These are phyloP conservation scores for Lentinula sp. DNA, from an alignment of 768 basidiomycete genomes.

Conservation along the genomic window DNA sequence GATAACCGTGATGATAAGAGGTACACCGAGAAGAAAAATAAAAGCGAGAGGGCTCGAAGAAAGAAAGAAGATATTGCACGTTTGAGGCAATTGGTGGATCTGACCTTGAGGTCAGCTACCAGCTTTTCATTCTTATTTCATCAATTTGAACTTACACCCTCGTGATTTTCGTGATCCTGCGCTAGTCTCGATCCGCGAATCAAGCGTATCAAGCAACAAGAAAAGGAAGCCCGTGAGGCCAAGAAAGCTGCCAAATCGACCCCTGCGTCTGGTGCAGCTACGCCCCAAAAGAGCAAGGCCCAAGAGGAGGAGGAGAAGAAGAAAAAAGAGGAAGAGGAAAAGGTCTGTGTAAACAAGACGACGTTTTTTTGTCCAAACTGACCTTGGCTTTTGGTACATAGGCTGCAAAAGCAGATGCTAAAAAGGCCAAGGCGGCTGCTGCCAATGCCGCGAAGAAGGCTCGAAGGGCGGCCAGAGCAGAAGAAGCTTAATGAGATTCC, in stretches of 20 bases:
- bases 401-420: constrained; percentile 56
- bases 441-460: constrained; percentile 93
- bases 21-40: constrained; percentile 99
- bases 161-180: not conserved
- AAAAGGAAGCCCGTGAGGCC: constrained; percentile 89
- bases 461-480: constrained; percentile 31
- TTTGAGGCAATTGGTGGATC: constrained; percentile 80
- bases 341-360: constrained; percentile 33
- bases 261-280: constrained; percentile 32
- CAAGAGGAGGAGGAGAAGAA: constrained; percentile 72
- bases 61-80: constrained; percentile 98
- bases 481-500: not conserved
- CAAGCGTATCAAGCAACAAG: constrained; percentile 93
- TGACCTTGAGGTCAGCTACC: constrained; percentile 49
- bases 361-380: not conserved
- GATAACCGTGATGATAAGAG: constrained; percentile 98
- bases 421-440: constrained; percentile 79
- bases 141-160: not conserved
- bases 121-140: not conserved
- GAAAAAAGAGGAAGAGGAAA: constrained; percentile 82
- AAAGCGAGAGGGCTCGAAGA: constrained; percentile 87
- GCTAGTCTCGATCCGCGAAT: constrained; percentile 81
- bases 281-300: constrained; percentile 54
- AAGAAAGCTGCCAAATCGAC: constrained; percentile 65
- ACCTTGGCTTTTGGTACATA: not conserved